Evolutionary conservation across 169 alveolate genomes (phyloP), one percentile per base, ranked within the genome.

Genomic region (Theileria luwenshuni): DNA sequence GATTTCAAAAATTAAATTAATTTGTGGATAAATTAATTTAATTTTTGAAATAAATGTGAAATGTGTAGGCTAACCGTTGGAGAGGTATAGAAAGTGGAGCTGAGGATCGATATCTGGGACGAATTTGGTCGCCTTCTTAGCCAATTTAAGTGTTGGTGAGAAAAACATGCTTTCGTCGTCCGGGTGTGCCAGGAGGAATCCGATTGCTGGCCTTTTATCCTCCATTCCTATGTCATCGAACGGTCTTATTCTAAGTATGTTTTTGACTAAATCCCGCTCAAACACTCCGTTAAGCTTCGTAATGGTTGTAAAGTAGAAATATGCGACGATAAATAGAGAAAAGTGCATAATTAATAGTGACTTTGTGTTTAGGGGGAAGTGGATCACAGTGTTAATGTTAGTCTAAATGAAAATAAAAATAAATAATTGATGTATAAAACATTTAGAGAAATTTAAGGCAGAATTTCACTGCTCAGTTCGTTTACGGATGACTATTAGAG

Each of bases 91-190:
- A 23, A 81, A 19, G 47, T 79, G 19, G n/a, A 79, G 47, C 0
- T 38, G 0, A 15, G 54, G 23, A 17, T 47, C 21, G 13, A 23
- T 33, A 17, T n/a, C 51, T 47, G n/a, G 15, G 42, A 30, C 27
- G 0, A 65, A 35, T 12, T 61, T 23, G 15, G 41, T 42, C 7
- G 61, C 21, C 0, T 70, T 64, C 45, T 73, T 27, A 45, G 91
- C 69, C 13, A 77, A 49, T 59, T 74, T 59, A 41, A 94, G 90
- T 33, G 96, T 86, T 6, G 98, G 98, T 21, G 90, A 77, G 75
- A 94, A 93, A 83, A 93, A 95, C 98, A 95, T 95, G 21, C 92
- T 83, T 84, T 95, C 98, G 76, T 95, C 98, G 77, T 94, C 97
- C 27, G 97, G 98, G 73, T 95, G 98, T 8, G 97, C 97, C 41